Base-by-base conservation (phyloP, 208 protist genomes). In the Acanthamoeba culbertsoni region DNA sequence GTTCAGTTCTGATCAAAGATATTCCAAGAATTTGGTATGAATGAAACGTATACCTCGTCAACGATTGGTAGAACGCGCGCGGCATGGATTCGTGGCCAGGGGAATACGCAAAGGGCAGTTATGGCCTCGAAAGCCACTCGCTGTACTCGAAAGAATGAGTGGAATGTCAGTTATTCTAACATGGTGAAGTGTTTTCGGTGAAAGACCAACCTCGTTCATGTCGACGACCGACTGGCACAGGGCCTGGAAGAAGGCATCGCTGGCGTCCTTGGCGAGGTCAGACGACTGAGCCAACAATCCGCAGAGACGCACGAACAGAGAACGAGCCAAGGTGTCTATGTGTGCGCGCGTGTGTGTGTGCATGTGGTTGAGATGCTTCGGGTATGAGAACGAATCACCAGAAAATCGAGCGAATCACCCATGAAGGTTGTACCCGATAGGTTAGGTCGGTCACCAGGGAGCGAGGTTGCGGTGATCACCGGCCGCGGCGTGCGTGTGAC, bases 71-170 rank as follows among this genome's bases (percentile, higher is more conserved):
- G 79, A 8, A 89, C 37, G 46, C 31, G 23, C 4, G 51, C 46
- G 33, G 79, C 55, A 33, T 16, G n/a, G 79, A 89, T 35, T 45
- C 51, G 46, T 0, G 31, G 28, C 79, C 79, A 89, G 1, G 79
- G 79, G 79, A 59, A 59, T 3, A 31, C 51, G 51, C 51, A 23
- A 2, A 89, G 40, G 31, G 51, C 79, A 10, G 79, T 51, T 35
- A 89, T 37, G 26, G 79, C 79, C 53, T 89, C 79, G n/a, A 89
- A 89, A 0, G 79, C 79, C 12, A 89, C 51, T 18, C 79, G 79
- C 79, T 59, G 23, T 59, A 59, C 51, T 59, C 14, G 51, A 59
- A 59, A 14, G n/a, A n/a, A n/a, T n/a, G n/a, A n/a, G n/a, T n/a
- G n/a, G n/a, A n/a, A n/a, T n/a, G n/a, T n/a, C n/a, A n/a, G n/a